Percentiles rank a stretch among this genome's conserved stretches.
phyloP scores from a whole-genome alignment of 768 basidiomycete species.

The Tricholoma hemisulphureum region DNA sequence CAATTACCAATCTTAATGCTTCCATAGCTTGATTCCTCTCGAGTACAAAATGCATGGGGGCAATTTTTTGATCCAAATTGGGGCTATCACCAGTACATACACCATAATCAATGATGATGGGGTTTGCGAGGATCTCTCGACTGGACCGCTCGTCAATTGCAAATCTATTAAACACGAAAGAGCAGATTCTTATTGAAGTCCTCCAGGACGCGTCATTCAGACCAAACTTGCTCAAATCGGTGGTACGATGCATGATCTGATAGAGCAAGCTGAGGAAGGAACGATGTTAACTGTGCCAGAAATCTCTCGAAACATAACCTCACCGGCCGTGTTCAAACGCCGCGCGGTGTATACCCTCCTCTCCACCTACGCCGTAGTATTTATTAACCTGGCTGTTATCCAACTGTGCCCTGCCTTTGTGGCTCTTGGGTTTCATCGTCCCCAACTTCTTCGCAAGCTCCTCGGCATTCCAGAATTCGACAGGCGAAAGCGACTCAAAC shows the following conservation, averaged over 20 bases:
- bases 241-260: conserved; percentile 24
- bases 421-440: conserved; percentile 36
- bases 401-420: conserved; percentile 29
- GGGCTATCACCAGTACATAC: conserved; percentile 38
- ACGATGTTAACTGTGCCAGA: not conserved
- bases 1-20: not conserved
- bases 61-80: conserved; percentile 14
- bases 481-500: conserved; percentile 49
- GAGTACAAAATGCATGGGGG: conserved; percentile 24
- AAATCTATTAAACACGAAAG: conserved; percentile 38
- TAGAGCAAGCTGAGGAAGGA: conserved; percentile 31
- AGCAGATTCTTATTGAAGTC: conserved; percentile 28
- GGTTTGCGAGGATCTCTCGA: conserved; percentile 22
- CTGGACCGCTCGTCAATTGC: conserved; percentile 30
- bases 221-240: conserved; percentile 28
- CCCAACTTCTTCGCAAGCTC: conserved; percentile 39
- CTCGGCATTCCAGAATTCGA: conserved; percentile 32
- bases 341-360: conserved; percentile 30
- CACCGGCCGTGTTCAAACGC: conserved; percentile 52
- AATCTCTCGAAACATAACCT: not conserved
- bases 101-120: conserved; percentile 37
- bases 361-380: conserved; percentile 24
- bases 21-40: conserved; percentile 15
- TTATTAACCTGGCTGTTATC: conserved; percentile 47
- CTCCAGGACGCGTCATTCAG: conserved; percentile 32